Conservation (phyloP, 2,329 filamentous ascomycete genomes). For the Didymella lethalis region DNA sequence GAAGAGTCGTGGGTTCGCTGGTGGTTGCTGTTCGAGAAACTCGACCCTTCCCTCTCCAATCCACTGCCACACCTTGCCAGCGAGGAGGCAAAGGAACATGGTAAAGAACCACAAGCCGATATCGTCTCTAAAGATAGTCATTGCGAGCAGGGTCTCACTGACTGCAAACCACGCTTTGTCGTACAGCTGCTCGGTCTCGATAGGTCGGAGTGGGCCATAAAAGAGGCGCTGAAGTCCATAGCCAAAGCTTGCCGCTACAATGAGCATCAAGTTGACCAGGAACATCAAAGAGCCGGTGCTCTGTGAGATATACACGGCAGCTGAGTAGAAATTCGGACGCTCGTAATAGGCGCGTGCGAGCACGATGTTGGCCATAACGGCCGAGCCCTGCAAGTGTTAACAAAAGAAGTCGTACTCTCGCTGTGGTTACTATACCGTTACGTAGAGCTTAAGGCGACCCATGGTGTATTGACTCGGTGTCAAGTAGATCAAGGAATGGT, state of each 20-base stretch:
- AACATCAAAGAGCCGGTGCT: constrained; percentile 96
- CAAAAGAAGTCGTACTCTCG: constrained; percentile 7
- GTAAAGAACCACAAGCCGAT: constrained; percentile 93
- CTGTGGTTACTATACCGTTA: constrained; percentile 36
- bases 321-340: constrained; percentile 97
- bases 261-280: constrained; percentile 86
- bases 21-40: constrained; percentile 92
- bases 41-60: constrained; percentile 95
- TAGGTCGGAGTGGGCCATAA: constrained; percentile 87
- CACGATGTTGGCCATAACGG: constrained; percentile 82
- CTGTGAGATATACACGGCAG: constrained; percentile 94
- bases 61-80: constrained; percentile 98
- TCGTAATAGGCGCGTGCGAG: constrained; percentile 92
- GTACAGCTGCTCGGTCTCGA: constrained; percentile 96
- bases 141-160: constrained; percentile 93
- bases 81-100: constrained; percentile 93
- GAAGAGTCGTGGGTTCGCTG: constrained; percentile 85
- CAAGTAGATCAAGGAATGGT: constrained; percentile 15
- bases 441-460: constrained; percentile 47
- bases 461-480: constrained; percentile 31
- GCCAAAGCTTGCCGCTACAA: constrained; percentile 80
- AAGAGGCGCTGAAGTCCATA: constrained; percentile 89
- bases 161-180: constrained; percentile 98
- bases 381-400: constrained; percentile 64
- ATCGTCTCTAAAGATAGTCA: constrained; percentile 98